phyloP scores from a whole-genome alignment of 1,284 basidiomycete genomes.

The Pisolithus thermaeus region DNA sequence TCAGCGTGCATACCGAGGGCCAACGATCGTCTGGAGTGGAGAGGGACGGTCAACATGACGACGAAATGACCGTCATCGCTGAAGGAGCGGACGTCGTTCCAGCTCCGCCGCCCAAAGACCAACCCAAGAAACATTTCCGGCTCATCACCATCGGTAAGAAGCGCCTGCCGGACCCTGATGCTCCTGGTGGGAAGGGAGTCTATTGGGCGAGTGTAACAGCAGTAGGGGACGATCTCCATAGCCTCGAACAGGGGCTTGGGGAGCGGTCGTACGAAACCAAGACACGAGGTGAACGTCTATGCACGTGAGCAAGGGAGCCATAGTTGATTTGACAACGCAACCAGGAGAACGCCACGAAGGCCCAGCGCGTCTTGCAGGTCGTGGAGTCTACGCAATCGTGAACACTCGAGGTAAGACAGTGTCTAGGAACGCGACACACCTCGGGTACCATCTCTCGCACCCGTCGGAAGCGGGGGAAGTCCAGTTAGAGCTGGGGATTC shows the following conservation, averaged over 20 bases:
- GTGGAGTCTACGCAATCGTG: conserved; percentile 61
- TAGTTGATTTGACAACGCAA: background rate
- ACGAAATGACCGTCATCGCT: conserved; percentile 37
- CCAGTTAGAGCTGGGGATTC: conserved; percentile 47
- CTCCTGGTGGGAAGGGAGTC: conserved; percentile 33
- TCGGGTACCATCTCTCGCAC: conserved; percentile 55
- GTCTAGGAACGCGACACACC: conserved; percentile 45
- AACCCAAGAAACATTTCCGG: conserved; percentile 43
- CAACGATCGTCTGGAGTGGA: conserved; percentile 15
- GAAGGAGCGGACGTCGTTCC: conserved; percentile 45
- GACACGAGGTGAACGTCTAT: conserved; percentile 40
- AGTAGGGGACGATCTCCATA: conserved; percentile 46
- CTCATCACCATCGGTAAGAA: conserved; percentile 61
- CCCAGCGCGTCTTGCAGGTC: conserved; percentile 49
- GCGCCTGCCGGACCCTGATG: conserved; percentile 49
- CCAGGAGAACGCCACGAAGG: conserved; percentile 50
- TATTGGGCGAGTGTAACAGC: conserved; percentile 54
- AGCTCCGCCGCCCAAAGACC: conserved; percentile 32
- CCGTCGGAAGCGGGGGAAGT: conserved; percentile 46
- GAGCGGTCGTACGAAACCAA: conserved; percentile 60
- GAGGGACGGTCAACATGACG: conserved; percentile 1
- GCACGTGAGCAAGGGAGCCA: background rate
- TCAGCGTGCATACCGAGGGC: conserved; percentile 22
- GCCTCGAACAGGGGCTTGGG: conserved; percentile 47
- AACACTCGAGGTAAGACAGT: conserved; percentile 41